Evolutionary conservation across 1,139 yeast species (phyloP), one percentile per base, ranked within the genome.

Genomic region (Diutina rugosa): DNA sequence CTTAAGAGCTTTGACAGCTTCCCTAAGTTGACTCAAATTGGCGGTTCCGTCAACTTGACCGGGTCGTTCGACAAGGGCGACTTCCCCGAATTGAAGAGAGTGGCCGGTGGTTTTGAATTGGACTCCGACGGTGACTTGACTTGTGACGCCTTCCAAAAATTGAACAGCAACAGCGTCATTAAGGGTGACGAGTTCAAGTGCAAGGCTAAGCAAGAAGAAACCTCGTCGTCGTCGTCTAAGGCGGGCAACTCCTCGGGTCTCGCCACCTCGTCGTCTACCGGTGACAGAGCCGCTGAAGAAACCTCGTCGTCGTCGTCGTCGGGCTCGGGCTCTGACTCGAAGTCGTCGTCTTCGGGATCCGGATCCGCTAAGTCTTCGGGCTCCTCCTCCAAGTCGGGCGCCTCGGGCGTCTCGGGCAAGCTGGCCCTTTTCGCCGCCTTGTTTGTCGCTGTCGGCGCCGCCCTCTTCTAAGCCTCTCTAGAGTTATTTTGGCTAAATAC

Each of bases 111-210:
- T 72, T 95, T 91, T 76, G 76, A 76, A 68, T 79, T 93, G 69
- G 85, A 85, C 70, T 81, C 96, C 59, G 35, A 49, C 29, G 87
- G 87, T 70, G 84, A 85, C 67, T 84, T 90, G 74, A 81, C 89
- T 75, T 93, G 98, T 82, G 72, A 78, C 62, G 77, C 81, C 59
- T 90, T 90, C 80, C 81, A 85, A 73, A 69, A 72, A 59, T 78
- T 85, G 70, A 80, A 84, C 76, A 73, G 74, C 67, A 78, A 80
- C 65, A 93, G 95, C 73, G 87, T 81, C 69, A 82, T 91, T 71
- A 89, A 84, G 76, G 98, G 97, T 81, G 90, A 90, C 79, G 78
- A 82, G 65, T 90, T 82, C 78, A 82, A 79, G 66, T 91, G 97
- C 80, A 80, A 83, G 74, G 90, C 86, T 72, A 84, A 81, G 67